A percentile compares a stretch with the other conserved stretches of the same genome.
Conservation (phyloP, 1,139 yeast genomes). For the Blastobotrys aristatus region DNA sequence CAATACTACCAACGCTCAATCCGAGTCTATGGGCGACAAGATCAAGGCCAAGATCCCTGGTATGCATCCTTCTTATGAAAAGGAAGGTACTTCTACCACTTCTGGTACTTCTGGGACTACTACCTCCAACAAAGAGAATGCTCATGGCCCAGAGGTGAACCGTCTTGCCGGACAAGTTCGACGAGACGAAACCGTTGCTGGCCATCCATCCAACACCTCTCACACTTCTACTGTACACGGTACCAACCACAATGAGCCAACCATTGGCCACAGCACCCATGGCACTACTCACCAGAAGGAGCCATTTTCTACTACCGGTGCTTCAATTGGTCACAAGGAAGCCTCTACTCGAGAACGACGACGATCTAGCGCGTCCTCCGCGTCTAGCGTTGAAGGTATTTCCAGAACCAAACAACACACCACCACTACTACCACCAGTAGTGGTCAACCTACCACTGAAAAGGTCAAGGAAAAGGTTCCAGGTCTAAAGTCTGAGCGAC, state of each 20-base stretch:
- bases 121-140: neutral
- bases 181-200: conserved; percentile 1
- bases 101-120: neutral
- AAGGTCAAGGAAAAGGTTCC: conserved; percentile 5
- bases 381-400: neutral
- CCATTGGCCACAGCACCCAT: no score
- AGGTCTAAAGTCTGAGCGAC: conserved; percentile 2
- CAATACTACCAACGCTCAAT: neutral
- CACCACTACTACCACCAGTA: neutral
- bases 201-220: neutral
- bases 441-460: conserved; percentile 1
- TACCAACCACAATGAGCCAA: neutral
- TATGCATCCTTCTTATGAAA: neutral
- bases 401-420: neutral
- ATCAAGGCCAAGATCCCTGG: conserved; percentile 3
- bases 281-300: no score
- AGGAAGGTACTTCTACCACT: neutral
- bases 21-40: neutral
- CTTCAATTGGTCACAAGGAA: neutral
- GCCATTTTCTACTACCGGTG: neutral
- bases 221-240: neutral
- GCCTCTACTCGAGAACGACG: neutral
- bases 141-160: neutral
- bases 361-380: neutral
- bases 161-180: neutral